Evolutionary conservation across 73 alveolate species (phyloP), one percentile per base, ranked within the genome.

Genomic region (Blepharisma stoltei): DNA sequence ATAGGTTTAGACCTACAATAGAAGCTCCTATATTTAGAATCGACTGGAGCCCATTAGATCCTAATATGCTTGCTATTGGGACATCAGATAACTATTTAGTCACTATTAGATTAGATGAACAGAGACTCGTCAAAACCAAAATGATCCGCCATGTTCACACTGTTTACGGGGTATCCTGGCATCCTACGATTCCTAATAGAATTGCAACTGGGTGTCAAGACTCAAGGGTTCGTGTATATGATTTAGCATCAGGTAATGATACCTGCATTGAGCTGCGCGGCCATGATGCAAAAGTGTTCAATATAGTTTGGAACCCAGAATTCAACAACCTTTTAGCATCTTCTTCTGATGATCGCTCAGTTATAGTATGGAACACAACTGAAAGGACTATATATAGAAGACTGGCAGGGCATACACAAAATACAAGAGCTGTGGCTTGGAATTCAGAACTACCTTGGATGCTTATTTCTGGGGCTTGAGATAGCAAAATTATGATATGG

Each of bases 401-500:
- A 55, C 80, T 92, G 83, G 76, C 67, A 25, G 97, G 97, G 7
- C 97, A 92, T 78, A 83, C 93, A 0, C 82, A 82, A 60, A 92
- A 92, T 52, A 93, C 90, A 23, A 69, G 97, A 53, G 89, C 90
- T 48, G 70, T 92, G 6, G 81, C 82, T 23, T 92, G 95, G 92
- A 81, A 89, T 32, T 86, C 88, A 65, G 95, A 89, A 53, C 81
- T 89, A 20, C 91, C 91, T 6, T 86, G 89, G 86, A 67, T 85
- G 5, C 88, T 89, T 54, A 77, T 92, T 4, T 86, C 95, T 71
- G 97, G 97, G n/a, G 81, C 90, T 53, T 91, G 95, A 92, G 97
- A 91, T 86, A 86, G 89, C 32, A 65, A 90, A 6, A 81, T 87
- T 70, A 85, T 82, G 54, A 80, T 91, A 11, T 91, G 97, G 95